Conservation (phyloP, 208 protist species). For the Leishmania major region DNA sequence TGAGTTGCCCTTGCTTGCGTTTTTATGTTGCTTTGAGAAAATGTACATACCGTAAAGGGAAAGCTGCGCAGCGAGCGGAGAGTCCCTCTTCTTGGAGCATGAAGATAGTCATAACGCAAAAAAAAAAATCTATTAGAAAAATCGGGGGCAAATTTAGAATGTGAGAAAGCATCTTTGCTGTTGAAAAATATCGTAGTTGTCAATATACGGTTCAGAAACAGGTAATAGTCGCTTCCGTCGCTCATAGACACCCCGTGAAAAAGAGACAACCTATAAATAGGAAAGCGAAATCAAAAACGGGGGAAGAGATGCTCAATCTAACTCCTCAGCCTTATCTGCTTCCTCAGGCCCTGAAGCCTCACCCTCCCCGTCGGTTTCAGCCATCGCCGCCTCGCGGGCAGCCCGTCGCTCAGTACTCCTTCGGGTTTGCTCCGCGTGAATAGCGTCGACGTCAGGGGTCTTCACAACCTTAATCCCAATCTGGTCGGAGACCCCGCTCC, state of each 20-base stretch:
- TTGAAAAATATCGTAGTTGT: slow-evolving; percentile 16
- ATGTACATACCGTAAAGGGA: not conserved
- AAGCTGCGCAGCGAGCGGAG: not conserved
- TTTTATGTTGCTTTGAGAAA: not conserved
- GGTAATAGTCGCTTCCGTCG: not conserved
- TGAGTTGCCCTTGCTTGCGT: not conserved
- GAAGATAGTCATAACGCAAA: slow-evolving; percentile 13
- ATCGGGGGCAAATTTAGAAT: slow-evolving; percentile 12
- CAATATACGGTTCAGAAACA: slow-evolving; percentile 7
- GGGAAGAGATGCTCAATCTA: not conserved
- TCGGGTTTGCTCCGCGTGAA: slow-evolving; percentile 52
- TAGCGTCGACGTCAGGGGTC: slow-evolving; percentile 43
- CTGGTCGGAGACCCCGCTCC: slow-evolving; percentile 35
- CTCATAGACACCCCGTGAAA: not conserved
- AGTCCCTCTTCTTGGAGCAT: slow-evolving; percentile 6
- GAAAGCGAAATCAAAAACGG: not conserved
- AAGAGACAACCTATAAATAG: slow-evolving; percentile 4
- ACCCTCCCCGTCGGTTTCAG: slow-evolving; percentile 1
- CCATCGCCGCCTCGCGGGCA: slow-evolving; percentile 38
- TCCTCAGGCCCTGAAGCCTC: not conserved
- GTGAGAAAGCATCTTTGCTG: not conserved
- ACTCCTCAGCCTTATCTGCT: slow-evolving; percentile 10
- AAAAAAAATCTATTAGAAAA: slow-evolving; percentile 21
- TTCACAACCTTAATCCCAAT: slow-evolving; percentile 52
- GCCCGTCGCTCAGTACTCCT: slow-evolving; percentile 39